Evolutionary conservation across 169 alveolate species (phyloP).

Genomic region (Neospora caninum): DNA sequence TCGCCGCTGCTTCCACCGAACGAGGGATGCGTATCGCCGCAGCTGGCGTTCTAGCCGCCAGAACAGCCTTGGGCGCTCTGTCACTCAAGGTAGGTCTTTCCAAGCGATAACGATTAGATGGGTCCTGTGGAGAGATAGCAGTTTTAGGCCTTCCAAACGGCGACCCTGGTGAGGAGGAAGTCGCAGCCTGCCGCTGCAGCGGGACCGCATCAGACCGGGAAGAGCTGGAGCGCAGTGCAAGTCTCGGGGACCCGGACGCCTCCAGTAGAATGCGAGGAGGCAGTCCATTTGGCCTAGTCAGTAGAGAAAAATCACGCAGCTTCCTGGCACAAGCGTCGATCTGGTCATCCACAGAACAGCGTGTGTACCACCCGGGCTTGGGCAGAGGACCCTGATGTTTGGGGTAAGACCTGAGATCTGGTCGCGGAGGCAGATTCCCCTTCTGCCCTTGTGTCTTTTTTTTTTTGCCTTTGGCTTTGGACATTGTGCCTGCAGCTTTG

Average conservation of each 20-base stretch:
- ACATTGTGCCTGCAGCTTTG: not conserved
- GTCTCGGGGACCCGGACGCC: not conserved
- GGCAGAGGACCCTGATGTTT: not conserved
- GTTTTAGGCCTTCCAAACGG: not conserved
- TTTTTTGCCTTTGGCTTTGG: not conserved
- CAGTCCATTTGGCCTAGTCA: not conserved
- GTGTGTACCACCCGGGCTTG: not conserved
- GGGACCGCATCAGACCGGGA: not conserved
- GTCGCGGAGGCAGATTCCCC: slow-evolving; percentile 10
- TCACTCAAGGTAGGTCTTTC: not conserved
- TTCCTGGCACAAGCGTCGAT: not conserved
- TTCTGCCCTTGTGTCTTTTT: not conserved
- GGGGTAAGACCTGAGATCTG: not conserved
- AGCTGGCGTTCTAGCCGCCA: not conserved
- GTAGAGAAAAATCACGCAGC: not conserved
- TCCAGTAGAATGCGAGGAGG: not conserved
- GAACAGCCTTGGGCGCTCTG: not conserved
- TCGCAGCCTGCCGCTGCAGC: not conserved
- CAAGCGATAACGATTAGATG: not conserved
- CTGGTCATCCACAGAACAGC: not conserved
- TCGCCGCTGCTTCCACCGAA: not conserved
- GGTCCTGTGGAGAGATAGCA: not conserved
- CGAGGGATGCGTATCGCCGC: not conserved
- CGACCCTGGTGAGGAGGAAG: not conserved
- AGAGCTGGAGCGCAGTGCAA: not conserved